These are phyloP conservation scores for Hypoxylon sp. DNA, from an alignment of 2,329 filamentous ascomycete genomes.

Conservation along the genomic window DNA sequence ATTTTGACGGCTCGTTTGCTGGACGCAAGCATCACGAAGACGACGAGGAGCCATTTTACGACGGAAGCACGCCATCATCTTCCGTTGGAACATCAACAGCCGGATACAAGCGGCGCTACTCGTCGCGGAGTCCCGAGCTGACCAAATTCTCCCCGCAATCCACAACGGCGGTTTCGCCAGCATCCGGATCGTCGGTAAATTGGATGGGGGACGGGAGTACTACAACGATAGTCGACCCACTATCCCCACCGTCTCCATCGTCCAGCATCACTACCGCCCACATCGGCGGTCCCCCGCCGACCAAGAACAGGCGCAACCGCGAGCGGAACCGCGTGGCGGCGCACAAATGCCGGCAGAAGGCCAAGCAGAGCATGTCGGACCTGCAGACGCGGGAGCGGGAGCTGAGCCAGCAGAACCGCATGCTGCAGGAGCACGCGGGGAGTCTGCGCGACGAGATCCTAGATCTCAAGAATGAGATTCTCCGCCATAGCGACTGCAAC, in stretches of 20 bases:
- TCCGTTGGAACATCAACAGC: not conserved
- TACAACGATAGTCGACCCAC: not conserved
- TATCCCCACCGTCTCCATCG: not conserved
- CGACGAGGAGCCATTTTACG: not conserved
- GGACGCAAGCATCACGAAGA: not conserved
- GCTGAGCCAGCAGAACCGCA: slow-evolving; percentile 43
- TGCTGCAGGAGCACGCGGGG: slow-evolving; percentile 38
- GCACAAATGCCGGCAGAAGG: slow-evolving; percentile 49
- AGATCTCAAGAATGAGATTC: slow-evolving; percentile 48
- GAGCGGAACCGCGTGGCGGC: slow-evolving; percentile 49
- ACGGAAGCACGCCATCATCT: slow-evolving; percentile 4
- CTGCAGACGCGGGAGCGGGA: slow-evolving; percentile 45
- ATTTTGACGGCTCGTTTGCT: not conserved
- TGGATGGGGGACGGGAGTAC: slow-evolving; percentile 22
- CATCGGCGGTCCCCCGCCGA: not conserved
- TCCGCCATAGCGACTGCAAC: slow-evolving; percentile 47
- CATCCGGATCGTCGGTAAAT: slow-evolving; percentile 4
- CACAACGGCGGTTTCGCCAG: not conserved
- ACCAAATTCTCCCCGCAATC: slow-evolving; percentile 14
- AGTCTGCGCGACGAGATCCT: slow-evolving; percentile 46
- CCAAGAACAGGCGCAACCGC: slow-evolving; percentile 40
- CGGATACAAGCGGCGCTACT: not conserved
- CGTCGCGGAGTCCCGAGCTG: slow-evolving; percentile 9
- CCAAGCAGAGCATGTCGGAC: slow-evolving; percentile 41
- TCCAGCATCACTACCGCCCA: not conserved